These are phyloP conservation scores for Trichoderma oligosporum DNA, from an alignment of 2,329 filamentous ascomycete genomes.

Conservation along the genomic window DNA sequence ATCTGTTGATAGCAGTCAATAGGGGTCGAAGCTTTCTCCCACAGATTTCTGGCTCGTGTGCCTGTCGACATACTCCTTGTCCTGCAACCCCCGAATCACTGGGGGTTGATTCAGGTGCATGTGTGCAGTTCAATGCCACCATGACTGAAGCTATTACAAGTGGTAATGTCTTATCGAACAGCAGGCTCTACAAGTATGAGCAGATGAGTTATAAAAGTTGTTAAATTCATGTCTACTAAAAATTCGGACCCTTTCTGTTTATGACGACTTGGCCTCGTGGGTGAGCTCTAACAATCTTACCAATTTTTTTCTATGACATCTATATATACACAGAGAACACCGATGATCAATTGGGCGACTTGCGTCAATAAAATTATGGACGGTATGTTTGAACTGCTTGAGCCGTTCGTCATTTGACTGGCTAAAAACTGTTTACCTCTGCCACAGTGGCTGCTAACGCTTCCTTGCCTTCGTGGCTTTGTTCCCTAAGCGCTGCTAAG, in stretches of 20 bases:
- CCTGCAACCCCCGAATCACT: constrained; percentile 58
- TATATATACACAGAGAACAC: neutral
- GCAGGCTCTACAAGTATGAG: neutral
- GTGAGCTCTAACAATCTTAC: neutral
- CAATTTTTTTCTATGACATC: constrained; percentile 2
- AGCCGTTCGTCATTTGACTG: constrained; percentile 17
- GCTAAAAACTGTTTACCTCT: constrained; percentile 1
- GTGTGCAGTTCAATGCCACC: constrained; percentile 32
- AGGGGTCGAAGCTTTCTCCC: neutral
- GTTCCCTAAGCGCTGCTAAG: constrained; percentile 1
- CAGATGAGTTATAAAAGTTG: neutral
- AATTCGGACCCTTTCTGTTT: neutral
- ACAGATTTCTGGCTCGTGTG: neutral
- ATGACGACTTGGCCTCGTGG: constrained; percentile 3
- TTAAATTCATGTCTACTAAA: neutral
- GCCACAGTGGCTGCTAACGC: constrained; percentile 7
- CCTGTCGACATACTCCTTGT: constrained; percentile 44
- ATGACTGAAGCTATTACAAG: neutral
- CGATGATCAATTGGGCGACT: constrained; percentile 7
- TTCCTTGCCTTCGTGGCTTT: constrained; percentile 11
- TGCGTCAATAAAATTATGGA: constrained; percentile 4
- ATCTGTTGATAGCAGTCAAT: constrained; percentile 39
- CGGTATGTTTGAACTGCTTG: constrained; percentile 4
- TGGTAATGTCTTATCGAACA: neutral
- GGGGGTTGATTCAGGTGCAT: constrained; percentile 40